Conservation (phyloP, 305 asterid genomes). For the Rubia tinctorum region DNA sequence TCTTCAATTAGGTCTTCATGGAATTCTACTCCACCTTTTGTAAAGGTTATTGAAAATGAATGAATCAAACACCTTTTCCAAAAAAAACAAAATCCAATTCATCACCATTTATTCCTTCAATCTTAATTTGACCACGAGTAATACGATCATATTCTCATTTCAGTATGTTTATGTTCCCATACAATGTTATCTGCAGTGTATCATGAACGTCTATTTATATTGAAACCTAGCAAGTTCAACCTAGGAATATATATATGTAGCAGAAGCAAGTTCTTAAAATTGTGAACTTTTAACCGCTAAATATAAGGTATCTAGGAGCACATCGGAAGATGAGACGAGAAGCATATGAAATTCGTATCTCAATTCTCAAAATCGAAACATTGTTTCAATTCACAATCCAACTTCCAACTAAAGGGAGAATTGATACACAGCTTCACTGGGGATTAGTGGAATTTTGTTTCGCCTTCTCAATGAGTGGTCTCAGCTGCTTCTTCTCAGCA, state of each 20-base stretch:
- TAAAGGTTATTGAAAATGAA: too few species aligned
- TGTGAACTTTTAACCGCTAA: not conserved
- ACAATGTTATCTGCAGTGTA: too few species aligned
- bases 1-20: too few species aligned
- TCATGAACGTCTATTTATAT: too few species aligned
- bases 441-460: conserved; percentile 71
- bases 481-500: conserved; percentile 97
- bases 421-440: conserved; percentile 22
- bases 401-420: conserved; percentile 8
- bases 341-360: conserved; percentile 1
- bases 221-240: not conserved
- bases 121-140: too few species aligned
- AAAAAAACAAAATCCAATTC: too few species aligned
- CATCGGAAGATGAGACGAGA: conserved; percentile 9
- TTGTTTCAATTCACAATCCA: conserved; percentile 15
- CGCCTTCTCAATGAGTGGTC: conserved; percentile 98
- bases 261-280: not conserved
- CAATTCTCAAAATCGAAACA: conserved; percentile 1
- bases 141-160: too few species aligned
- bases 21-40: too few species aligned
- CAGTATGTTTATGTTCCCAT: too few species aligned
- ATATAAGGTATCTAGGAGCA: not conserved
- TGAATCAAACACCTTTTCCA: too few species aligned
- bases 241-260: not conserved
- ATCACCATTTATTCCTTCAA: too few species aligned